Base-by-base conservation (phyloP, 306 rosid genomes). In the Oxytropis ochrocephala region DNA sequence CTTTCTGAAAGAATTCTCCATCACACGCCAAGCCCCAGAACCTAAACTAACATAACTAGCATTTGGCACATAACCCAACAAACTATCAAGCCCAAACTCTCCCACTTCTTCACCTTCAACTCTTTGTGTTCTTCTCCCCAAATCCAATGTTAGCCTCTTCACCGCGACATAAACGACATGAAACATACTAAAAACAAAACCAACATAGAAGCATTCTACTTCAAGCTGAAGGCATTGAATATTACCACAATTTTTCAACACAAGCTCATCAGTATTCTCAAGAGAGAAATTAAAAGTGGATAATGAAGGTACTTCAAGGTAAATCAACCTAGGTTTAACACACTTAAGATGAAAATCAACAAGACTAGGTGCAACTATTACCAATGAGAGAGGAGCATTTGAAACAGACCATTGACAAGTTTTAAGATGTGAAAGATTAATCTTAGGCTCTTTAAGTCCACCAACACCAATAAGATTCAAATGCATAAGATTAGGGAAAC, bases 401-500 rank as follows among this genome's bases (percentile, higher is more conserved):
- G 88, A 85, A 35, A 88, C 85, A 0, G 85, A 79, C 93, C 90
- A 87, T 56, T 71, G 64, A 83, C 83, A 85, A 51, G 72, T 79
- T 50, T 64, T 79, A 44, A 87, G 90, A 56, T 71, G 75, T 72
- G 59, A 46, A 18, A 87, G 82, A 61, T 55, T 71, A 61, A 88
- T 79, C 77, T 48, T 85, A 29, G 93, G 93, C 65, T 83, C 86
- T 35, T 74, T 83, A 8, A 85, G 80, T 48, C 90, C 90, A 32
- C 92, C 89, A 76, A 87, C 89, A 12, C 90, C 90, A 30, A 81
- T 81, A 75, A 85, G 88, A 76, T 79, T 74, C 19, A 87, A 83
- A 52, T 76, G 73, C 42, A 43, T 76, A 33, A 87, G 67, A 74
- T 67, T 75, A 51, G 88, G 90, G 67, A 85, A 85, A 80, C 82